Evolutionary conservation across 108 stramenopile species (phyloP), one percentile per base, ranked within the genome.

Genomic region (Fragilariopsis cylindrus): DNA sequence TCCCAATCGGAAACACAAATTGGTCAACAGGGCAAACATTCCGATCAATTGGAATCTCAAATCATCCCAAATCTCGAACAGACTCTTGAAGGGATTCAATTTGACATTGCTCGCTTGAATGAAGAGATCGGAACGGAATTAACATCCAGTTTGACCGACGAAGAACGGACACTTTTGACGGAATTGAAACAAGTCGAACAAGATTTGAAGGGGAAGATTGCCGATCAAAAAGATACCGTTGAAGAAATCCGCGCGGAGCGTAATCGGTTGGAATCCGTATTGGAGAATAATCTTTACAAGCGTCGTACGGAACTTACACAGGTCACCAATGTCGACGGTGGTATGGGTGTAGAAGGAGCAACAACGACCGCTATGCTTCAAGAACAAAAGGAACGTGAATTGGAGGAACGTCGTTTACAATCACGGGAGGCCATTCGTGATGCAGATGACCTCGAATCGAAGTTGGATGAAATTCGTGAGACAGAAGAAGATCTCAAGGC

Each of bases 111-210:
- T 3, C 85, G 90, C 60, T 75, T 96, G 44, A 56, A 85, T 65
- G 88, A 89, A 48, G 97, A 98, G 77, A 86, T 98, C 50, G 94
- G 92, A 13, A 95, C 97, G 4, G 87, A 87, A 43, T 84, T 98
- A 6, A 80, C 73, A 3, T 63, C 80, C 42, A 75, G 72, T 7
- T 57, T 96, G 50, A 85, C 85, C 40, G 92, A 86, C 0, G 82
- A 88, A 11, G 96, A 96, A 58, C 82, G 85, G 42, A 63, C 71
- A 41, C 63, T 83, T 30, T 73, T 96, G 73, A 70, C 72, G 44
- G 53, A 81, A 45, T 76, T 90, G 63, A 90, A 86, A 63, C 69
- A 79, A 19, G 71, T 70, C 9, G 71, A 84, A 76, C 74, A 78
- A 16, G 77, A 73, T 2, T 81, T 95, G 42, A 79, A 83, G 46